A percentile compares a stretch with the other conserved stretches of the same genome.
Conservation (phyloP, 371 early-diverging fungal genomes). For the Circinella umbellata region DNA sequence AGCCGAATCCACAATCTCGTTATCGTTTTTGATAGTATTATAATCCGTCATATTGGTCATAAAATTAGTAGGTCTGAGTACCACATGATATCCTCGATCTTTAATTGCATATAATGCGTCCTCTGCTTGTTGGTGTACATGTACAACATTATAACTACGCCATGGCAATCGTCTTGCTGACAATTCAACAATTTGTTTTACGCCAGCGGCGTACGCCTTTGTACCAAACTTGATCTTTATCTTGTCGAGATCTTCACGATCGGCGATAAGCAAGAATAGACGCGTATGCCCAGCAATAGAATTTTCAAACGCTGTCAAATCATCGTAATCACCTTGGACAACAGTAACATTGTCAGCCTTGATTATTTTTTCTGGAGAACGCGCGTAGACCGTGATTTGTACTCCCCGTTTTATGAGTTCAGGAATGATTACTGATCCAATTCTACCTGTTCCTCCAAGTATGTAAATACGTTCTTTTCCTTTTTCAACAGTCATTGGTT, state of each 20-base stretch:
- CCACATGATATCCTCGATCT: slow-evolving; percentile 23
- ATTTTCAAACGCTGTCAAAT: slow-evolving; percentile 23
- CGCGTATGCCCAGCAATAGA: slow-evolving; percentile 35
- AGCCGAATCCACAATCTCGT: slow-evolving; percentile 5
- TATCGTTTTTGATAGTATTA: slow-evolving; percentile 6
- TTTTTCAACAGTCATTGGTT: neutral
- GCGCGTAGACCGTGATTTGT: slow-evolving; percentile 20
- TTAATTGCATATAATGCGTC: slow-evolving; percentile 26
- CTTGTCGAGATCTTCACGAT: slow-evolving; percentile 11
- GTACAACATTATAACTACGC: slow-evolving; percentile 8
- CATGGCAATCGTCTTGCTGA: slow-evolving; percentile 22
- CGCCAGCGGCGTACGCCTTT: slow-evolving; percentile 35
- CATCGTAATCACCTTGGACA: slow-evolving; percentile 38
- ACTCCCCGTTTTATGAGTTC: slow-evolving; percentile 16
- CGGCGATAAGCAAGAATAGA: slow-evolving; percentile 26
- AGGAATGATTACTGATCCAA: slow-evolving; percentile 23
- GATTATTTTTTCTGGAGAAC: slow-evolving; percentile 26
- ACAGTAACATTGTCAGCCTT: neutral
- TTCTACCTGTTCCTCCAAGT: slow-evolving; percentile 39
- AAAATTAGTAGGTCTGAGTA: slow-evolving; percentile 19
- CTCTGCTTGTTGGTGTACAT: slow-evolving; percentile 1
- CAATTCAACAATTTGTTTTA: slow-evolving; percentile 40
- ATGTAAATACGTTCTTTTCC: slow-evolving; percentile 25
- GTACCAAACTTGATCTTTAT: slow-evolving; percentile 7
- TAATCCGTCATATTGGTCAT: slow-evolving; percentile 21